A percentile compares a stretch with the other conserved stretches of the same genome.
phyloP scores from a whole-genome alignment of 225 moss, liverwort and hornwort genomes.

The Bryum argenteum region DNA sequence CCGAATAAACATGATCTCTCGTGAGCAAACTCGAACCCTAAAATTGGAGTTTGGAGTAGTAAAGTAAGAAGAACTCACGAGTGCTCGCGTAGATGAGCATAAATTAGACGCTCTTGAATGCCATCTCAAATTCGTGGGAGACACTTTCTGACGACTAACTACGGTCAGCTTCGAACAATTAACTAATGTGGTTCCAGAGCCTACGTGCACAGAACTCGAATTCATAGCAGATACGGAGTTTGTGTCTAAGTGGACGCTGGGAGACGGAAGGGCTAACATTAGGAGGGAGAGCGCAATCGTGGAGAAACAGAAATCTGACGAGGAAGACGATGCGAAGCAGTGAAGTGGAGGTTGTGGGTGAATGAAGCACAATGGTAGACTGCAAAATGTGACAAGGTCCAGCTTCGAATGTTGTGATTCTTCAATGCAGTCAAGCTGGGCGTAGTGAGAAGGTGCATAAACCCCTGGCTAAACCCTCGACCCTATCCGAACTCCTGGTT shows the following conservation, averaged over 20 bases:
- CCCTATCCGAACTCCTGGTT: no score
- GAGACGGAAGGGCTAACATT: slow-evolving; percentile 36
- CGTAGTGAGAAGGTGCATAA: no score
- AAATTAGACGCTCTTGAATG: slow-evolving; percentile 19
- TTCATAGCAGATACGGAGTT: background rate
- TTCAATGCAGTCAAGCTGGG: no score
- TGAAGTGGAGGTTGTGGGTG: no score
- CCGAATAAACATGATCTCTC: background rate
- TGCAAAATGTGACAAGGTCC: no score
- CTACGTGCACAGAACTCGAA: background rate
- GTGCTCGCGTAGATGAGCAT: slow-evolving; percentile 7
- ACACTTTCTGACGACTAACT: slow-evolving; percentile 7
- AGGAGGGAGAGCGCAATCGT: background rate
- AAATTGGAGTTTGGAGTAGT: background rate
- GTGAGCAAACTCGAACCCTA: background rate
- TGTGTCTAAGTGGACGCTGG: background rate
- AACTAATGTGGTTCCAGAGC: background rate
- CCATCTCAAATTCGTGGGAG: slow-evolving; percentile 24
- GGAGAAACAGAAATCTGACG: no score
- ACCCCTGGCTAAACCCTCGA: no score
- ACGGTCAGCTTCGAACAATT: slow-evolving; percentile 26
- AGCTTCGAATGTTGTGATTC: no score
- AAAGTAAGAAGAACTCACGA: slow-evolving; percentile 20
- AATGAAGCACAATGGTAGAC: no score
- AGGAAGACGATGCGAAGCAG: no score